Base-by-base conservation (phyloP, 1,284 basidiomycete genomes). In the Entoloma clypeatum region DNA sequence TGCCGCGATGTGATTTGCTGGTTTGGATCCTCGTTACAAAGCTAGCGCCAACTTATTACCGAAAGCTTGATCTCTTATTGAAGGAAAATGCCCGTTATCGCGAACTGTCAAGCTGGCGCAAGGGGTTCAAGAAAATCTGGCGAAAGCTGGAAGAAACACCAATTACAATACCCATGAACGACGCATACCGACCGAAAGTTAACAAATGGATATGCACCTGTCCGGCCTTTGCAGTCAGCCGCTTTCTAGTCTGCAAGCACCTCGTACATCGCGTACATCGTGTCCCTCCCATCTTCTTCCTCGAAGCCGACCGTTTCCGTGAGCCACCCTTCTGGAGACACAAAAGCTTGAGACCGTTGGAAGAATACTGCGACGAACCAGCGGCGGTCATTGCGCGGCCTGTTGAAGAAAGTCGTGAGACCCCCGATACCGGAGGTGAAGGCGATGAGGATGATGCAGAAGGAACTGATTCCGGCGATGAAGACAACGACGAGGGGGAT, bases 211-310 rank as follows among this genome's bases (percentile, higher is more conserved):
- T 58, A 4, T 66, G 64, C 40, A 59, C 56, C 34, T 65, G 64
- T 42, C 60, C 56, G 3, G 23, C 29, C 17, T 55, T 64, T 26
- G 44, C 31, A 1, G 51, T 33, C 41, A 57, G 56, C 47, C 52
- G 58, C 16, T 62, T 64, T 43, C 53, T 65, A 1, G 16, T 64
- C 29, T 65, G 63, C 51, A 65, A 65, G 38, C 63, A 65, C 42
- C 51, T 60, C 5, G 51, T 65, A 4, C 61, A 64, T 26, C 7
- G 22, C 1, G 40, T 60, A 2, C 36, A 58, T 11, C 43, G 33
- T 5, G 59, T 62, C 2, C 47, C 52, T 6, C 49, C 60, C 2
- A 39, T 41, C 6, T 64, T 63, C 50, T n/a, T n/a, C n/a, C n/a
- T n/a, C n/a, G n/a, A n/a, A n/a, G n/a, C n/a, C n/a, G n/a, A n/a